Conservation (phyloP, 1,139 yeast genomes). For the Diutina rugosa region DNA sequence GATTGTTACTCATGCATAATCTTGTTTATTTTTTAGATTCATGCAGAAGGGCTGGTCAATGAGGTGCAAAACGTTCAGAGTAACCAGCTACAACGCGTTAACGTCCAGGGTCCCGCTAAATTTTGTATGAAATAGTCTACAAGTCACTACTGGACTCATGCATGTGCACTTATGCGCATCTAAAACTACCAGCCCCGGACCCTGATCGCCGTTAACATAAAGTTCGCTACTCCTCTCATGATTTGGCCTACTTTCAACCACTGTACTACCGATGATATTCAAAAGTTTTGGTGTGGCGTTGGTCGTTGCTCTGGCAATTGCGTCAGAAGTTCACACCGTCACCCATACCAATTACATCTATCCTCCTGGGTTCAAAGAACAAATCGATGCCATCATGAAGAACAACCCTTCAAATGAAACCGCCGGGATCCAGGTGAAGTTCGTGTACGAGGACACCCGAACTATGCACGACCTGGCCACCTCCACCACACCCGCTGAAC, state of each 20-base stretch:
- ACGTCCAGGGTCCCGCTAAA: not conserved
- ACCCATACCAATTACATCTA: not conserved
- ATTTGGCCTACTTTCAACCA: too few species aligned
- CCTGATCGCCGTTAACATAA: not conserved
- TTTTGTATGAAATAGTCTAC: not conserved
- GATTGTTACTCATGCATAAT: not conserved
- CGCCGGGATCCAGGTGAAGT: not conserved
- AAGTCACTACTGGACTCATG: not conserved
- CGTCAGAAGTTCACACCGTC: not conserved
- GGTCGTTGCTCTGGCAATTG: not conserved
- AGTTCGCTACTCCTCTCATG: not conserved
- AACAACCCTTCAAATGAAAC: not conserved
- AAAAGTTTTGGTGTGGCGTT: not conserved
- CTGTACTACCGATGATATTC: not conserved
- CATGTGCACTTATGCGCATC: not conserved
- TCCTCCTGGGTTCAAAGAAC: not conserved
- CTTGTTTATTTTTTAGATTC: not conserved
- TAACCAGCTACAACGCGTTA: not conserved
- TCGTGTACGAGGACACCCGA: not conserved
- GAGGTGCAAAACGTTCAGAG: not conserved
- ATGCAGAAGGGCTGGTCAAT: conserved; percentile 1
- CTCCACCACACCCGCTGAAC: not conserved
- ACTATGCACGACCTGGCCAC: not conserved
- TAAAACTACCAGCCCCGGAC: not conserved
- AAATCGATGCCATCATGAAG: not conserved